These are phyloP conservation scores for Rhamnella rubrinervis DNA, from an alignment of 331 rosid species.

Conservation along the genomic window DNA sequence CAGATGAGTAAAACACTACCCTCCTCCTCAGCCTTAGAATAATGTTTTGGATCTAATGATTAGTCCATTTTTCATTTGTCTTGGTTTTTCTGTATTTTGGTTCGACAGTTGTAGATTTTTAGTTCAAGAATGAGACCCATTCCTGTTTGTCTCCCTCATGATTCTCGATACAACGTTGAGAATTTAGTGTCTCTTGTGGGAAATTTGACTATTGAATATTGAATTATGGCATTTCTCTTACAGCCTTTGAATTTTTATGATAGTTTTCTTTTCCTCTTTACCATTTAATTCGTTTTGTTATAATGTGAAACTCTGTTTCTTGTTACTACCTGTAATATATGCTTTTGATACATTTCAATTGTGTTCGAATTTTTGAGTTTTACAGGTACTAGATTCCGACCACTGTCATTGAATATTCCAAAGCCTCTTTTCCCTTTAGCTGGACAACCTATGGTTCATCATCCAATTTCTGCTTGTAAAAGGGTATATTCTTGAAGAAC, in stretches of 20 bases:
- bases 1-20: background rate
- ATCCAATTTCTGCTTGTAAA: conserved; percentile 87
- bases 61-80: background rate
- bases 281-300: background rate
- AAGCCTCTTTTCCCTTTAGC: conserved; percentile 97
- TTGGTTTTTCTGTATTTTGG: background rate
- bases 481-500: conserved; percentile 44
- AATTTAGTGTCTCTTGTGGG: background rate
- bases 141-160: background rate
- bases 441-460: conserved; percentile 94
- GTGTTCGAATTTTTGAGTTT: conserved; percentile 15
- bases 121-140: background rate
- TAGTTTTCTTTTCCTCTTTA: background rate
- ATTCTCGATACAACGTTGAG: background rate
- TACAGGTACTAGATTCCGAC: conserved; percentile 92
- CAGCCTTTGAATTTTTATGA: background rate
- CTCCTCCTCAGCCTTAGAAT: background rate
- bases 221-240: background rate
- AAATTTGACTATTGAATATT: background rate
- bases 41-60: no score
- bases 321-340: background rate
- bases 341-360: background rate
- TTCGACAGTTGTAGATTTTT: background rate
- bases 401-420: conserved; percentile 82
- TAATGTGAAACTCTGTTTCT: background rate